Evolutionary conservation across 169 alveolate species (phyloP), one percentile per base, ranked within the genome.

Genomic region (Plasmodium gonderi): DNA sequence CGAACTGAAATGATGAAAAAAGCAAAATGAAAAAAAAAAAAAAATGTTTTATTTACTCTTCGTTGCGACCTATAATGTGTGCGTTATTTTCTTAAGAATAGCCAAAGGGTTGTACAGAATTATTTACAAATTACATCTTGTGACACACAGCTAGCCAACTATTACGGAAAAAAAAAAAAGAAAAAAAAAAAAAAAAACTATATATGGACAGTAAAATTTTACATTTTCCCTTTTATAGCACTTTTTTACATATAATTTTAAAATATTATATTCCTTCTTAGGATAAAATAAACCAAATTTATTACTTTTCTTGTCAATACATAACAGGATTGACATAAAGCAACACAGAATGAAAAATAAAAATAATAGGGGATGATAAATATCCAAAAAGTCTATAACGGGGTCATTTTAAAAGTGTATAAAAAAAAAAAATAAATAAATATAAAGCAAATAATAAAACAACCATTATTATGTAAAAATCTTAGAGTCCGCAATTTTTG

Each of bases 111-210:
- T 38, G 23, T 51, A 38, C 17, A 38, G 31, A 5, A 17, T 36
- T 64, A 29, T 54, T 31, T 17, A 44, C 38, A 36, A 80, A 9
- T 33, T 64, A 38, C 33, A 80, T 45, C 72, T 31, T 80, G 47
- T 36, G 49, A n/a, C 91, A 80, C 91, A 80, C 79, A 80, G 49
- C 78, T 65, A 80, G 91, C 91, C 72, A 80, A 65, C 26, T 23
- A 20, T 64, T 80, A 12, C 14, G 45, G 49, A 33, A 79, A 80
- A 80, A 80, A 80, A 80, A 75, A 42, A 75, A 69, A 38, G n/a
- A 4, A 69, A n/a, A 64, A 17, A 76, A n/a, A 36, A 76, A 76
- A 40, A 40, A 40, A 36, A 74, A 74, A 45, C 47, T 74, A 74
- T 74, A 36, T 74, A 60, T 60, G 40, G 40, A 60, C 72, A 17